Evolutionary conservation across 2,329 filamentous ascomycete species (phyloP).

Genomic region (Bipolaris zeicola): DNA sequence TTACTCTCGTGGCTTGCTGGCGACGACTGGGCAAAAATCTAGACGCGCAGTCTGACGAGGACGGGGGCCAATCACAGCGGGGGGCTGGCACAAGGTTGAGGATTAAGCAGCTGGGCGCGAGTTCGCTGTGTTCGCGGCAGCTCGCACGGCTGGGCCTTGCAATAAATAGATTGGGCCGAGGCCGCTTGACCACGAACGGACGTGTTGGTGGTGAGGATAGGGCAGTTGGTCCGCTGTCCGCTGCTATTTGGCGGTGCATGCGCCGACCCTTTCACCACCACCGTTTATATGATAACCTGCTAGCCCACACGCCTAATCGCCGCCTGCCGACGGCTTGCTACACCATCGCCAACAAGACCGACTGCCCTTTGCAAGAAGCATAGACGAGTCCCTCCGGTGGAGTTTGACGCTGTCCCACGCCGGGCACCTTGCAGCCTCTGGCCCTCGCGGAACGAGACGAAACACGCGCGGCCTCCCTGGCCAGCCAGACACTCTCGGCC

Average conservation of each 20-base stretch:
- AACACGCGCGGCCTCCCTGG: constrained; percentile 23
- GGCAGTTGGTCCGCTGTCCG: neutral
- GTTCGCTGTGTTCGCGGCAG: constrained; percentile 3
- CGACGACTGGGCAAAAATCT: too few relatives aligned
- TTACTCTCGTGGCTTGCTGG: too few relatives aligned
- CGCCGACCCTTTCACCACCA: neutral
- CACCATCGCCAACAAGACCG: constrained; percentile 5
- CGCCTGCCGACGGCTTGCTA: constrained; percentile 1
- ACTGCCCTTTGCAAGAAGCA: too few relatives aligned
- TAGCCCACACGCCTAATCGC: constrained; percentile 1
- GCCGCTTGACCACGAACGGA: constrained; percentile 20
- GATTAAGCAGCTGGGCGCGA: constrained; percentile 1
- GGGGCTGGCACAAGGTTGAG: constrained; percentile 3
- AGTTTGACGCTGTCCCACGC: constrained; percentile 8
- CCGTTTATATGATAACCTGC: constrained; percentile 2
- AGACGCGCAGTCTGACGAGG: constrained; percentile 1
- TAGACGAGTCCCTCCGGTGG: neutral
- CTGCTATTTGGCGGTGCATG: neutral
- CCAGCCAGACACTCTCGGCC: constrained; percentile 18
- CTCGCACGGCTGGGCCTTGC: constrained; percentile 11
- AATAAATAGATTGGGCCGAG: constrained; percentile 28
- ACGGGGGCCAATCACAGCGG: constrained; percentile 9
- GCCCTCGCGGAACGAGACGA: constrained; percentile 24
- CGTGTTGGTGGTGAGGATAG: neutral
- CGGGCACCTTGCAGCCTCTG: constrained; percentile 21